Base-by-base conservation (phyloP, 2,329 filamentous ascomycete species). In the Botryosphaeria dothidea region DNA sequence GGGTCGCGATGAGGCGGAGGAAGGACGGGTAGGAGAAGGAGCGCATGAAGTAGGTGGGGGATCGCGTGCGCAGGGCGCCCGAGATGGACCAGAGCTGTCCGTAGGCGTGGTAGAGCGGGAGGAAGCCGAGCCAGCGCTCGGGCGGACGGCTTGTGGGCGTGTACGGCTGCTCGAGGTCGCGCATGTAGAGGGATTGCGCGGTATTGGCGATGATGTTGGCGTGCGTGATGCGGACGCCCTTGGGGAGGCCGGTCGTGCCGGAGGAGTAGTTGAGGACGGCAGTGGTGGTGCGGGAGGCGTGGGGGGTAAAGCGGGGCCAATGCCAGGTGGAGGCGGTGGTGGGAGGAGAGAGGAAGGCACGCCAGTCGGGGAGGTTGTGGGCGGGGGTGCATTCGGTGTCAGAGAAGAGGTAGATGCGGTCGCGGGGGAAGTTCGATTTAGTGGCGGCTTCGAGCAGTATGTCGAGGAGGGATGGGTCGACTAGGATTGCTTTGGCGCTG, bases 321-420 rank as follows among this genome's bases (percentile, higher is more conserved):
- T 67, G 67, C 79, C 82, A 84, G 15, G 66, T 65, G 13, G 71
- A 65, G 9, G 75, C 75, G 29, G 31, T 11, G 4, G 71, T 66
- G 82, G 69, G 66, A 83, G 73, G 19, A 72, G 4, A 70, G 66
- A 82, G 69, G 65, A 83, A 72, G 19, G 73, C 64, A 13, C 75
- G 71, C 82, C 81, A 84, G 71, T 83, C 81, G 21, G 67, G 54
- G 19, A 83, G 71, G 7, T 77, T 79, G 4, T 77, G 36, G 6
- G 67, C 65, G 0, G 72, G 34, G 8, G 70, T 64, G 21, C 72
- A 75, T 36, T 74, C 66, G 13, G 71, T 67, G 67, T 85, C 82
- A 9, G 80, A 80, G 71, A 85, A 84, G 65, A 84, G 79, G 62
- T 80, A 84, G 48, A 85, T 81, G 15, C 77, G 73, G 51, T 75